Conservation (phyloP, 2,329 filamentous ascomycete species). For the Sporothrix euskadiensis region DNA sequence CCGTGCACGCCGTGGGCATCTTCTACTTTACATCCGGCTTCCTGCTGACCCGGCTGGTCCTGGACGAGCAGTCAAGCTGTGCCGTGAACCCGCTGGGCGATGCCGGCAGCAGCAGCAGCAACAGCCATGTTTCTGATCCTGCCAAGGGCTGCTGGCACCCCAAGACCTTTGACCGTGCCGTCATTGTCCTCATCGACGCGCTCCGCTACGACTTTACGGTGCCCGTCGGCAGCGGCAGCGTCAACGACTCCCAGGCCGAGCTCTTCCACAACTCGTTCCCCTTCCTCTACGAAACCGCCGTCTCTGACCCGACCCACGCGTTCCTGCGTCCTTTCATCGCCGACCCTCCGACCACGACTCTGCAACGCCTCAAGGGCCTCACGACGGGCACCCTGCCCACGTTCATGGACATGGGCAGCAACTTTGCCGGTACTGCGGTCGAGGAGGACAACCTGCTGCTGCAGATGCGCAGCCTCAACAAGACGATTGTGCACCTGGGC, state of each 20-base stretch:
- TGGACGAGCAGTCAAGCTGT: constrained; percentile 75
- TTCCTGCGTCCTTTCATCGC: constrained; percentile 94
- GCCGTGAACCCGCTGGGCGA: constrained; percentile 64
- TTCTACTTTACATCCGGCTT: constrained; percentile 95
- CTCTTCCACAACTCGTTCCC: constrained; percentile 84
- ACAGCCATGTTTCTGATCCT: constrained; percentile 44
- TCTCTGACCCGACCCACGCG: constrained; percentile 73
- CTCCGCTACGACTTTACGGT: constrained; percentile 96
- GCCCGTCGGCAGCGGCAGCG: constrained; percentile 59
- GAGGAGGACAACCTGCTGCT: constrained; percentile 82
- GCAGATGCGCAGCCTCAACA: constrained; percentile 63
- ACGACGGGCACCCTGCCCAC: constrained; percentile 95
- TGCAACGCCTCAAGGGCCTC: constrained; percentile 88
- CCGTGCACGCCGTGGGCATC: constrained; percentile 76
- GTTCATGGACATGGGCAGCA: constrained; percentile 90
- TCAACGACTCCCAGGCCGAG: constrained; percentile 37
- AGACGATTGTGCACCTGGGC: constrained; percentile 88
- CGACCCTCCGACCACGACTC: constrained; percentile 89
- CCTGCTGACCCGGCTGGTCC: constrained; percentile 79
- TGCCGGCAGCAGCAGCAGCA: constrained; percentile 24
- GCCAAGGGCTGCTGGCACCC: constrained; percentile 90
- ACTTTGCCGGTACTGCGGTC: constrained; percentile 92
- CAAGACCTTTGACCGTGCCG: constrained; percentile 86
- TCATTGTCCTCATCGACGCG: constrained; percentile 89
- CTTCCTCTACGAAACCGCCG: constrained; percentile 79